These are phyloP conservation scores for Arthroderma uncinatum DNA, from an alignment of 2,329 filamentous ascomycete species.

Conservation along the genomic window DNA sequence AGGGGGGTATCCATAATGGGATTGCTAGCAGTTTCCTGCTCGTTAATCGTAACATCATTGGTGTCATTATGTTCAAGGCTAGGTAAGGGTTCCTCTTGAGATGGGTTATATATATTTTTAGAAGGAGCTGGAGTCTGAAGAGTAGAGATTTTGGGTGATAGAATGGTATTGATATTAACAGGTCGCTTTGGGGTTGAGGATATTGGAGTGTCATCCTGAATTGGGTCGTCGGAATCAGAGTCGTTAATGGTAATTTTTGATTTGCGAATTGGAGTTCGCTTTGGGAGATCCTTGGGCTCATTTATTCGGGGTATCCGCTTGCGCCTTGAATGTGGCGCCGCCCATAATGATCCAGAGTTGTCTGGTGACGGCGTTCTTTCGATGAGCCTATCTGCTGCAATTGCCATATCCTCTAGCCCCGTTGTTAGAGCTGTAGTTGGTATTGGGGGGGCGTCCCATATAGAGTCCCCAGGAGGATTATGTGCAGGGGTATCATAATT, in stretches of 20 bases:
- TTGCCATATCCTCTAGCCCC: neutral
- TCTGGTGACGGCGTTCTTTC: slow-evolving; percentile 25
- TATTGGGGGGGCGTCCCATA: slow-evolving; percentile 23
- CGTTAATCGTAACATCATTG: neutral
- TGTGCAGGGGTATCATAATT: too few relatives aligned
- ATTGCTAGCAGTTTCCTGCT: neutral
- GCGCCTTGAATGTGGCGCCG: slow-evolving; percentile 20
- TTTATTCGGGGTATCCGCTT: slow-evolving; percentile 16
- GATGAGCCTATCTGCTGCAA: neutral
- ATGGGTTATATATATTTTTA: neutral
- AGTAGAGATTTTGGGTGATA: neutral
- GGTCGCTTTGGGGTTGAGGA: neutral
- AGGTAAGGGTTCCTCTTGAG: neutral
- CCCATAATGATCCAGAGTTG: slow-evolving; percentile 30
- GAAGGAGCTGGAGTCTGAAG: neutral
- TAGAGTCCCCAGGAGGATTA: slow-evolving; percentile 14
- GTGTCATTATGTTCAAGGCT: too few relatives aligned
- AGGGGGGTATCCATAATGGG: neutral
- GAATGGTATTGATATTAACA: neutral
- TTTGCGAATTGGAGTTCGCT: slow-evolving; percentile 6
- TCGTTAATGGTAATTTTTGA: neutral
- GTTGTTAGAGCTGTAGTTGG: neutral
- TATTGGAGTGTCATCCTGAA: slow-evolving; percentile 22
- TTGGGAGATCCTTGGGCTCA: neutral
- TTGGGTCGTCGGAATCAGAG: slow-evolving; percentile 34